Conservation (phyloP, 305 asterid species). For the Fraxinus paxiana region DNA sequence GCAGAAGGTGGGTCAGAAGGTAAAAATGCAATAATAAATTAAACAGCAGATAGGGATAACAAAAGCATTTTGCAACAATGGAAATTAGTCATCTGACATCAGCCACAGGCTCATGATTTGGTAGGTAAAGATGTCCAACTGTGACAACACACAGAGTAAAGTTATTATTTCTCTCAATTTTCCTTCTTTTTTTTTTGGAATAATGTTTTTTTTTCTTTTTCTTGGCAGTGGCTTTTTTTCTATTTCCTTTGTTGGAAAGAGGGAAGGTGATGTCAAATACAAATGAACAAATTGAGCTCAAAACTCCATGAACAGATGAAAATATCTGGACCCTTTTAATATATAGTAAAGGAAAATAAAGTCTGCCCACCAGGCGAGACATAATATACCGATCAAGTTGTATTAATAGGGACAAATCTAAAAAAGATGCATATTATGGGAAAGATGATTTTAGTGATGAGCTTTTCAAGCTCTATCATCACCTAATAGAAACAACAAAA, state of each 20-base stretch:
- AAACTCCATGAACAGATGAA: background rate
- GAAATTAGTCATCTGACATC: background rate
- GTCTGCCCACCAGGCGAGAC: background rate
- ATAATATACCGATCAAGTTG: background rate
- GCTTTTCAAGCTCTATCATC: background rate
- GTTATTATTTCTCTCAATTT: background rate
- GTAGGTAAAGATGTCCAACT: background rate
- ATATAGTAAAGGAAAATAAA: background rate
- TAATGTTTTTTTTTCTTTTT: background rate
- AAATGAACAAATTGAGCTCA: background rate
- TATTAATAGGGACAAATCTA: background rate
- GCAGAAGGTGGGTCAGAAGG: background rate
- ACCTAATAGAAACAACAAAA: background rate
- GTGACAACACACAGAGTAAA: background rate
- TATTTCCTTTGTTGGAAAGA: background rate
- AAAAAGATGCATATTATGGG: background rate
- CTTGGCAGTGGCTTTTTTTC: background rate
- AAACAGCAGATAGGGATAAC: background rate
- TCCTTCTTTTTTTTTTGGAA: background rate
- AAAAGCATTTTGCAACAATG: background rate
- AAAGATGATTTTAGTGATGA: background rate
- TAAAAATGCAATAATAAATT: background rate
- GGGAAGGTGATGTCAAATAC: background rate
- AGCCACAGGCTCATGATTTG: background rate
- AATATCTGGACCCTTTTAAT: background rate